Conservation (phyloP, 345 rosid genomes). For the Populus deltoides region DNA sequence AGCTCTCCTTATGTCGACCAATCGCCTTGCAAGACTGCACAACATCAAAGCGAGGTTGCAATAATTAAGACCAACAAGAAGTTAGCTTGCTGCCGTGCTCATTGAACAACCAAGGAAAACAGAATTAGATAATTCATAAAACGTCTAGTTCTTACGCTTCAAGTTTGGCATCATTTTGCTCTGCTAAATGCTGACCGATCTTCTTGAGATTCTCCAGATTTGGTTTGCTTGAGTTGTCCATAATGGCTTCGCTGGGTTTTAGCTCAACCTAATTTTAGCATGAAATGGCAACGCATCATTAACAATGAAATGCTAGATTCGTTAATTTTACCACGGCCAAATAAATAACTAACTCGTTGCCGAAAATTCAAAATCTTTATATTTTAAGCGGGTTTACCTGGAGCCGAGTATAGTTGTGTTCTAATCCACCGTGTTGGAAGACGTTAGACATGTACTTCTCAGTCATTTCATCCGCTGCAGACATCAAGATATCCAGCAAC, state of each 20-base stretch:
- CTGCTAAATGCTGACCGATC: neutral
- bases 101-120: too few species aligned
- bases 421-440: neutral
- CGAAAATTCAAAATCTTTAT: neutral
- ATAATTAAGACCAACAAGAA: neutral
- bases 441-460: constrained; percentile 4
- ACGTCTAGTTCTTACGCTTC: neutral
- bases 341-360: neutral
- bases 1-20: neutral
- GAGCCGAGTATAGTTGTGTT: constrained; percentile 11
- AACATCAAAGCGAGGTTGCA: neutral
- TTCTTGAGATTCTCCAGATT: neutral
- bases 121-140: neutral
- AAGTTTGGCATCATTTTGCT: neutral
- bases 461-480: constrained; percentile 10
- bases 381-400: neutral
- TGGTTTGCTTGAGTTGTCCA: neutral
- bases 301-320: too few species aligned
- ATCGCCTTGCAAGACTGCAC: neutral
- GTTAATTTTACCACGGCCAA: too few species aligned
- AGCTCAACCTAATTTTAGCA: neutral
- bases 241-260: neutral
- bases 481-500: constrained; percentile 4
- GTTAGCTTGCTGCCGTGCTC: neutral
- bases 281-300: neutral